Evolutionary conservation across 2,329 filamentous ascomycete genomes (phyloP), one percentile per base, ranked within the genome.

Genomic region (Aspergillus fructus): DNA sequence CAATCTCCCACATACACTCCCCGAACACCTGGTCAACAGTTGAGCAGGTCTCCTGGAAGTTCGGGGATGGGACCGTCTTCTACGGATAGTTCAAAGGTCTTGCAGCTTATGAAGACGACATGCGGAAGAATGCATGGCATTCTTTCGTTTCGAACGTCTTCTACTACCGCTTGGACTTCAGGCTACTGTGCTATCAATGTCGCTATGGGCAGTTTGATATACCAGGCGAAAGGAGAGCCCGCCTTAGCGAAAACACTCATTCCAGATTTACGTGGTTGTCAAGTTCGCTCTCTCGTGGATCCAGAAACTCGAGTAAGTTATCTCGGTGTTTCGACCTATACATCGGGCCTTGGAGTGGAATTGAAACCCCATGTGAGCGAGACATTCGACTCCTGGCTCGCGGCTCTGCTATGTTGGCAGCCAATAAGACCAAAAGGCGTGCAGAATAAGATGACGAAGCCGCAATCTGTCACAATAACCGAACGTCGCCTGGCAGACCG

Each of bases 121-220:
- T 80, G 78, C 66, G 79, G 79, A 49, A 71, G 79, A 55, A 81
- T 81, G 79, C 78, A 81, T 65, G 79, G 79, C 24, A 80, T 81
- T 49, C 73, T 81, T n/a, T 81, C 77, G 40, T 81, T 81, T 64
- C 73, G 78, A 49, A 75, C 72, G 11, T 68, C 76, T 23, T 69
- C 73, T 24, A 74, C 71, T 27, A 70, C 70, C 39, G 66, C 77
- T 45, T 81, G 79, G 79, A 77, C 77, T 39, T 80, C 78, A 11
- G 79, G 78, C 30, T 81, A 80, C 59, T 81, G 79, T 65, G 78
- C 79, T 17, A 81, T 81, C 59, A 81, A 81, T 60, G 79, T 81
- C 53, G 77, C 78, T 27, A 76, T 76, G 8, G 79, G 79, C 42
- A 80, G 77, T 64, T 64, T 81, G 33, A 80, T 81, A 37, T 81